Evolutionary conservation across 176 grass and related monocot genomes (phyloP), one percentile per base, ranked within the genome.

Genomic region (Triticum monococcum): DNA sequence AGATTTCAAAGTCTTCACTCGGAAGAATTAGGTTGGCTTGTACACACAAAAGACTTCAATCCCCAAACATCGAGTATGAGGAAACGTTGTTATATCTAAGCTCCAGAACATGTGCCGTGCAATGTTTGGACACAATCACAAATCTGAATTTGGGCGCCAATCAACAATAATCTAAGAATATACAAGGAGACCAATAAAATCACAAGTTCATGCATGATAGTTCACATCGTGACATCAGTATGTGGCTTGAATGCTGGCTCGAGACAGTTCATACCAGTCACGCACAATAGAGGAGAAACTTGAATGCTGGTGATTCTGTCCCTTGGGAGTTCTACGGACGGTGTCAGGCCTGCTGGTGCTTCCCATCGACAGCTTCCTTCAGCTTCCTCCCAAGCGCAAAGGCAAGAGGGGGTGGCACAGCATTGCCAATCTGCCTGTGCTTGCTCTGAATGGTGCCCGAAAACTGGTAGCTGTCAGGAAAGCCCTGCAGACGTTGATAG

Each of bases 351-450:
- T 23, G 64, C 20, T 67, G 50, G 62, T 52, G 18, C 63, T 81
- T 91, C 38, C 67, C 83, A 12, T 87, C 82, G 8, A 91, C 64
- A 2, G 89, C 94, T 93, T 96, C 92, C 87, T 94, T 99, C 33
- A 99, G 87, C 45, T 94, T 99, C 85, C 79, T 91, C 26, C 97
- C 97, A 8, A 99, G 92, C 3, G 94, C 97, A 59, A 88, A 99
- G 66, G 97, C 89, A 5, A 99, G 94, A 68, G 97, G 97, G 3
- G 97, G 97, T 36, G 97, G 97, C 61, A 99, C 97, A 11, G 97
- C 97, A 32, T 99, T 99, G 36, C 97, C 97, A 37, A 99, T 99
- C 87, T 99, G 97, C 80, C 88, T 85, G 79, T 99, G 94, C 84
- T 94, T 99, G 86, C 61, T 99, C 88, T 94, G 92, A 41, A 99